These are phyloP conservation scores for Aspergillus neotritici DNA, from an alignment of 2,329 filamentous ascomycete species.

Conservation along the genomic window DNA sequence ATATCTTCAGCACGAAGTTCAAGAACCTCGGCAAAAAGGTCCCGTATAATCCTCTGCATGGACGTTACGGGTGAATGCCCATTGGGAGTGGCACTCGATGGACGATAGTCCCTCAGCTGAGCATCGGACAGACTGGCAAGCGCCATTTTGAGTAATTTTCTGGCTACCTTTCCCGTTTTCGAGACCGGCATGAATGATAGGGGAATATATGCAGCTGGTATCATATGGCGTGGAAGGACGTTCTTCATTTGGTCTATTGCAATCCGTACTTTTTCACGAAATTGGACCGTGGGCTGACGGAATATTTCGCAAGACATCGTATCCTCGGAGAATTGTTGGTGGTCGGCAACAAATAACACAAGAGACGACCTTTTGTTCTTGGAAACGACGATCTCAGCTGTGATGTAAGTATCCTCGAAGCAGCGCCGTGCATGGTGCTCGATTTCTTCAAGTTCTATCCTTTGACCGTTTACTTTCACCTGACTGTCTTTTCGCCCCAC, in stretches of 20 bases:
- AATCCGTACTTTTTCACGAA: background rate
- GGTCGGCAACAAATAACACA: too few relatives aligned
- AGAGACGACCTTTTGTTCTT: too few relatives aligned
- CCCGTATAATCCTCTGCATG: slow-evolving; percentile 13
- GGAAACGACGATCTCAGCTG: too few relatives aligned
- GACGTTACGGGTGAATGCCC: background rate
- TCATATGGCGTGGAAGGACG: background rate
- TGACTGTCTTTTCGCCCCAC: slow-evolving; percentile 48
- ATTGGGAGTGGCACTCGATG: slow-evolving; percentile 10
- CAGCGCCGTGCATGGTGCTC: slow-evolving; percentile 27
- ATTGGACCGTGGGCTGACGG: background rate
- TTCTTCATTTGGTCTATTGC: background rate
- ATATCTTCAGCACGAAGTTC: background rate
- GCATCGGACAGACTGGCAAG: background rate
- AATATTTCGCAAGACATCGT: background rate
- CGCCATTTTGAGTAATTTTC: background rate
- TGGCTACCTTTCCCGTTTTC: background rate
- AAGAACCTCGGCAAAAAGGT: slow-evolving; percentile 2
- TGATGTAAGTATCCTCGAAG: background rate
- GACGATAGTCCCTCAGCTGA: slow-evolving; percentile 9
- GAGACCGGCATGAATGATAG: background rate
- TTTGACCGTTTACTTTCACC: slow-evolving; percentile 57
- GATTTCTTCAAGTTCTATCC: slow-evolving; percentile 51
- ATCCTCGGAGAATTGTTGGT: background rate
- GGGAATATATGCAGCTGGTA: background rate